Conservation (phyloP, 2,329 filamentous ascomycete species). For the Cordyceps cateniannulata region DNA sequence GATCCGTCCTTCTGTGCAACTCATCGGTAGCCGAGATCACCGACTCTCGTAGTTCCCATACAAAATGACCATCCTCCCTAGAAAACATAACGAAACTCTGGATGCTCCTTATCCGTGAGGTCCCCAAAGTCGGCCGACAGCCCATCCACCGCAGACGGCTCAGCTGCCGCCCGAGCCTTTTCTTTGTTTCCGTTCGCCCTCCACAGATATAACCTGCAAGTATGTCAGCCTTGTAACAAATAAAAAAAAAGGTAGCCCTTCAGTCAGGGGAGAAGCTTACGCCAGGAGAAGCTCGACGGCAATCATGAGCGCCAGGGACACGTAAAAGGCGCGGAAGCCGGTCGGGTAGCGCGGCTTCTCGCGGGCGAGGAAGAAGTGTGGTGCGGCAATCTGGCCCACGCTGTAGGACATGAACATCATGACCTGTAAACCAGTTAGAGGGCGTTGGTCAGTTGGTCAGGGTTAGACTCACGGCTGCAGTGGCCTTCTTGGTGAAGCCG, state of each 20-base stretch:
- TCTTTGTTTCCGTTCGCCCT: background rate
- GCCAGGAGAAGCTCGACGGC: background rate
- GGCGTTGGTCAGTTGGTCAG: background rate
- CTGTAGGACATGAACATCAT: background rate
- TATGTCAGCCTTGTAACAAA: background rate
- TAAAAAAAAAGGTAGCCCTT: background rate
- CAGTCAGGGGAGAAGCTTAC: background rate
- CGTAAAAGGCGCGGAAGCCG: conserved; percentile 11
- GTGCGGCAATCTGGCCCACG: background rate
- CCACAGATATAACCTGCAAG: background rate
- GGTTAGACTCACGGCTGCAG: background rate
- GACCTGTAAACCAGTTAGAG: background rate
- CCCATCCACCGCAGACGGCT: background rate
- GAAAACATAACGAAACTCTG: background rate
- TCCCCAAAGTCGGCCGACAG: background rate
- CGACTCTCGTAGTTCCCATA: too few relatives aligned
- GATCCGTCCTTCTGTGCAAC: too few relatives aligned
- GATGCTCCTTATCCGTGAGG: background rate
- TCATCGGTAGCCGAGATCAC: too few relatives aligned
- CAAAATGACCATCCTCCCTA: background rate
- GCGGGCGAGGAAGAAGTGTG: background rate
- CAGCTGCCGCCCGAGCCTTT: background rate
- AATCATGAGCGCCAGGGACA: conserved; percentile 5
- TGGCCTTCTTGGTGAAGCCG: background rate
- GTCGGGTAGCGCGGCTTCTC: conserved; percentile 12